phyloP scores from a whole-genome alignment of 179 eudicot genomes.

The Beta corolliflora region DNA sequence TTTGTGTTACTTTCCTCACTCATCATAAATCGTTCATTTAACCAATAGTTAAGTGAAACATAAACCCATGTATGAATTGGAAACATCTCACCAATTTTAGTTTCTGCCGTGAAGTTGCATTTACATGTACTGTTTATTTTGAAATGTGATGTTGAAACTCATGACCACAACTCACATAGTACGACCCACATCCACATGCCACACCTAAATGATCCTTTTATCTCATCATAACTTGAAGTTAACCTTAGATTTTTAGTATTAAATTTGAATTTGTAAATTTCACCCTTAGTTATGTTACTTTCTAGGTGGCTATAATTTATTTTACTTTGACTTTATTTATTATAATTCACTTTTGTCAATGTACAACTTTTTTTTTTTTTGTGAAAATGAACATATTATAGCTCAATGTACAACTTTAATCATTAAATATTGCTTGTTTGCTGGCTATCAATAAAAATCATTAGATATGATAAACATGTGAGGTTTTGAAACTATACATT shows the following conservation, averaged over 20 bases:
- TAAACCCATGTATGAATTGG: constrained; percentile 11
- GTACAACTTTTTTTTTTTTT: no score
- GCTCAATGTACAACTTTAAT: no score
- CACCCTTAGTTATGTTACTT: no score
- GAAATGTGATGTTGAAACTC: constrained; percentile 9
- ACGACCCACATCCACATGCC: constrained; percentile 26
- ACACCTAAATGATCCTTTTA: constrained; percentile 11
- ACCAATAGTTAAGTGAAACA: constrained; percentile 12
- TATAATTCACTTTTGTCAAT: no score
- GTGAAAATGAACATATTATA: no score
- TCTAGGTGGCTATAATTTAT: not conserved
- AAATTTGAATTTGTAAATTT: not conserved
- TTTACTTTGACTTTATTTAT: not conserved
- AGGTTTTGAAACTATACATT: no score
- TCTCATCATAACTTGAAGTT: not conserved
- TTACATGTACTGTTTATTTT: not conserved
- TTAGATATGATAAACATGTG: no score
- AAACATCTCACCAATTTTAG: constrained; percentile 7
- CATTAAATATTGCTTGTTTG: no score
- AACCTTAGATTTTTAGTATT: not conserved
- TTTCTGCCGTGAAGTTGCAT: constrained; percentile 8
- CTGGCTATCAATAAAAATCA: no score
- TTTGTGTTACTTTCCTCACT: not conserved
- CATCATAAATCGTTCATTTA: not conserved
- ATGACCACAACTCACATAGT: constrained; percentile 20